Conservation (phyloP, 352 stramenopile species). For the Phytophthora hybrid region DNA sequence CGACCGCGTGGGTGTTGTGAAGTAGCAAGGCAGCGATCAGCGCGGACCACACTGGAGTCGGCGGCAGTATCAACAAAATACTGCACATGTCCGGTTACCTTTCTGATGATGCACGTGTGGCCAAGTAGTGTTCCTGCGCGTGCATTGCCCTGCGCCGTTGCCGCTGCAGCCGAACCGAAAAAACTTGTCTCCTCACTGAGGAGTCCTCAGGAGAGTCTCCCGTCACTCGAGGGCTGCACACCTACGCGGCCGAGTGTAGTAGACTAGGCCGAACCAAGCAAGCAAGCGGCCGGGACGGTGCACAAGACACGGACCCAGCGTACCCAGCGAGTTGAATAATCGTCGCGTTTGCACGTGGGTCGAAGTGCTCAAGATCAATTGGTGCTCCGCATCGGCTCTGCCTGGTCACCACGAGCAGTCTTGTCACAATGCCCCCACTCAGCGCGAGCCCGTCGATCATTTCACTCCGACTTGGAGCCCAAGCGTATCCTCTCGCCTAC, state of each 20-base stretch:
- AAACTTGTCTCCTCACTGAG: not conserved
- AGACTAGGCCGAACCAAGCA: slow-evolving; percentile 17
- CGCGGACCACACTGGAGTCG: not conserved
- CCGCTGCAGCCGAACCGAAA: not conserved
- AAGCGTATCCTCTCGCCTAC: slow-evolving; percentile 6
- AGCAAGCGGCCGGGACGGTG: slow-evolving; percentile 9
- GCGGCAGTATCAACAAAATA: not conserved
- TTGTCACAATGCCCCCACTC: not conserved
- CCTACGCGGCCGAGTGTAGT: slow-evolving; percentile 18
- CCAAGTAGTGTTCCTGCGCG: not conserved
- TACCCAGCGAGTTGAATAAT: slow-evolving; percentile 7
- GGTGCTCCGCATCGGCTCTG: not conserved
- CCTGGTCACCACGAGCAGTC: not conserved
- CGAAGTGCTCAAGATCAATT: not conserved
- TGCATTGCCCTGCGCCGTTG: too few species aligned
- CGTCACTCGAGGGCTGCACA: slow-evolving; percentile 7
- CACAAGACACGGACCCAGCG: slow-evolving; percentile 10
- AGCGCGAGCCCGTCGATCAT: not conserved
- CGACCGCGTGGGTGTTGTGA: too few species aligned
- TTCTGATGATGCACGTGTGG: slow-evolving; percentile 6
- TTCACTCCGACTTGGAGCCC: not conserved
- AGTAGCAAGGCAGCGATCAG: too few species aligned
- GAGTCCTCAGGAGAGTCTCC: too few species aligned
- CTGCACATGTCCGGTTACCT: not conserved
- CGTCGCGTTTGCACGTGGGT: not conserved